Evolutionary conservation across 2,329 filamentous ascomycete species (phyloP).

Genomic region (Arthrinium phaeospermum): DNA sequence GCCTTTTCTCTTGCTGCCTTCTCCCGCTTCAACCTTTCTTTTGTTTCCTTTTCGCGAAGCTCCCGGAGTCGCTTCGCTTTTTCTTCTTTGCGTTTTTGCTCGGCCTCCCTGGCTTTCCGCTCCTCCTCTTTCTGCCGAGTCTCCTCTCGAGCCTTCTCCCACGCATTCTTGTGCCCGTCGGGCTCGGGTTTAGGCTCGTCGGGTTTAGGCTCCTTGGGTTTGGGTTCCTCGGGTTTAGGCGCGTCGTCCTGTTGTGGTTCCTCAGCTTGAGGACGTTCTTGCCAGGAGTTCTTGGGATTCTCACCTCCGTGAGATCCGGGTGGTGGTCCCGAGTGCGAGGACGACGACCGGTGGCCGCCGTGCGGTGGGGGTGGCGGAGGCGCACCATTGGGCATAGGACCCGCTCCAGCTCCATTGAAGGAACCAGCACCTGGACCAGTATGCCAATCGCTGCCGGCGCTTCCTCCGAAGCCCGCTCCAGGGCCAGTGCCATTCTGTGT

Average conservation of each 20-base stretch:
- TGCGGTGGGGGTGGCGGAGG: slow-evolving; percentile 47
- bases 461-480: slow-evolving; percentile 28
- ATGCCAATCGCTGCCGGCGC: slow-evolving; percentile 29
- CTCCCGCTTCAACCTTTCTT: slow-evolving; percentile 47
- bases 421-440: slow-evolving; percentile 29
- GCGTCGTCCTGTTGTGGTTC: slow-evolving; percentile 27
- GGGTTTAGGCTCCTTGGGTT: slow-evolving; percentile 24
- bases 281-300: slow-evolving; percentile 31
- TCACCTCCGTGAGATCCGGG: slow-evolving; percentile 34
- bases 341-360: slow-evolving; percentile 35
- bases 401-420: slow-evolving; percentile 25
- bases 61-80: slow-evolving; percentile 58
- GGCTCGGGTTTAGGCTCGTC: slow-evolving; percentile 27
- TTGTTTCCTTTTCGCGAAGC: slow-evolving; percentile 61
- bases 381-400: slow-evolving; percentile 31
- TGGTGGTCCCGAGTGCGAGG: slow-evolving; percentile 32
- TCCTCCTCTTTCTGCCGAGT: slow-evolving; percentile 68
- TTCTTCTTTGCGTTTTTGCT: slow-evolving; percentile 65
- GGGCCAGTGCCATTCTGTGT: slow-evolving; percentile 55
- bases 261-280: slow-evolving; percentile 32
- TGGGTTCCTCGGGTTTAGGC: slow-evolving; percentile 26
- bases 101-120: slow-evolving; percentile 64
- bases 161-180: slow-evolving; percentile 55
- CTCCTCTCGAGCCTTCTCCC: slow-evolving; percentile 74
- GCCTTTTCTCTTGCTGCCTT: slow-evolving; percentile 41